Percentiles rank a stretch among this genome's conserved stretches.
phyloP scores from a whole-genome alignment of 23 red algal species.

The Pyropia haitanensis region DNA sequence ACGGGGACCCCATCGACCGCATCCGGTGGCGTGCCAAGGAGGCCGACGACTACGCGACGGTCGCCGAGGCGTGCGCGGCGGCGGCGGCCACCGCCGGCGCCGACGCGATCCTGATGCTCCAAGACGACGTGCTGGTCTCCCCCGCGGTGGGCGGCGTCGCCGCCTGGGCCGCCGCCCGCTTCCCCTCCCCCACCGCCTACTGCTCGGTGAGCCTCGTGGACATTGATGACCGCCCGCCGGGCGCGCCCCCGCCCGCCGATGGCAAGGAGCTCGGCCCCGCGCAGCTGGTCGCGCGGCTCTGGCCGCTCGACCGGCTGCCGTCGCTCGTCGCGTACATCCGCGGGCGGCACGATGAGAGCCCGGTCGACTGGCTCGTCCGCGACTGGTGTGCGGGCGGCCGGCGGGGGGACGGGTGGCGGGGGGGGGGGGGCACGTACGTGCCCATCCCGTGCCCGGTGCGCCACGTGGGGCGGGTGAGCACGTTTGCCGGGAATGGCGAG shows the following conservation, averaged over 20 bases:
- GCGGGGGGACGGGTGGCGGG: neutral
- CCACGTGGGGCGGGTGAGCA: conserved; percentile 29
- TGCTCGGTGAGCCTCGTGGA: no score
- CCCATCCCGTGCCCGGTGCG: conserved; percentile 36
- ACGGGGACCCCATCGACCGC: conserved; percentile 30
- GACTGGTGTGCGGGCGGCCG: conserved; percentile 19
- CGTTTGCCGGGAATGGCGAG: conserved; percentile 26
- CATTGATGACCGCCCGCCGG: no score
- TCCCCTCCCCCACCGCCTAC: no score
- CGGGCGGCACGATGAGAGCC: conserved; percentile 35
- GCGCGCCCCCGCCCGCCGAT: no score
- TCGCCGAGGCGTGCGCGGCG: conserved; percentile 28
- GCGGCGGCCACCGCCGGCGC: neutral
- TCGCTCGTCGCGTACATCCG: conserved; percentile 14
- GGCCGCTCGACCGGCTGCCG: conserved; percentile 14
- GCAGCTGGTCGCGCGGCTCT: conserved; percentile 48
- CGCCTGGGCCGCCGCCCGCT: conserved; percentile 3
- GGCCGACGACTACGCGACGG: conserved; percentile 52
- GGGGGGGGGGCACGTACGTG: conserved; percentile 7
- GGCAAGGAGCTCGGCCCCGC: conserved; percentile 13
- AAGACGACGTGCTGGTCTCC: conserved; percentile 54
- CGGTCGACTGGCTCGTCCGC: conserved; percentile 64
- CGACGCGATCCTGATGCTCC: conserved; percentile 25
- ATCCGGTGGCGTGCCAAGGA: conserved; percentile 51
- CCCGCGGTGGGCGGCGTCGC: conserved; percentile 3